Conservation (phyloP, 352 stramenopile genomes). For the Globisporangium emineosum region DNA sequence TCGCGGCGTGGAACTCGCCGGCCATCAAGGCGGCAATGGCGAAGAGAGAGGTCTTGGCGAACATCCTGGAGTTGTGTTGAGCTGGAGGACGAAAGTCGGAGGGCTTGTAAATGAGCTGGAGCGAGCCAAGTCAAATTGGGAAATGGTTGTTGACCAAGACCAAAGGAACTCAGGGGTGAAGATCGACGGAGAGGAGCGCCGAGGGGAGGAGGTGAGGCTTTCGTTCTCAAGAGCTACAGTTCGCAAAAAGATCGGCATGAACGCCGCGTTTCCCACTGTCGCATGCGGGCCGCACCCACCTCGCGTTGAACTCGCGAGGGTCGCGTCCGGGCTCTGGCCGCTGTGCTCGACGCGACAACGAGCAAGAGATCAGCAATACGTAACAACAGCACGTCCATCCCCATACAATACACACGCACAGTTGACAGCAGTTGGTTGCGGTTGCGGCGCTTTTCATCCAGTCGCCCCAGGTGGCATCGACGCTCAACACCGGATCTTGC, state of each 20-base stretch:
- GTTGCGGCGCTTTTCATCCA: background rate
- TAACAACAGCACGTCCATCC: background rate
- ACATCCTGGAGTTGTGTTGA: constrained; percentile 4
- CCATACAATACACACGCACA: background rate
- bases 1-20: constrained; percentile 15
- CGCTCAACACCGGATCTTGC: background rate
- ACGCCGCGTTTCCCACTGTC: background rate
- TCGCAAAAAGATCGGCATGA: constrained; percentile 6
- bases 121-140: constrained; percentile 14
- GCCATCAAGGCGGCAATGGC: constrained; percentile 14
- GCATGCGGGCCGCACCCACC: constrained; percentile 4
- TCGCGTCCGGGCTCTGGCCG: background rate
- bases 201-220: background rate
- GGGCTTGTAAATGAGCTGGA: constrained; percentile 10
- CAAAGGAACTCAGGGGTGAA: background rate
- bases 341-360: constrained; percentile 5
- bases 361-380: background rate
- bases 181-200: background rate
- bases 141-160: constrained; percentile 1
- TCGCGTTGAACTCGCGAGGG: background rate
- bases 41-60: constrained; percentile 18
- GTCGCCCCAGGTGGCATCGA: background rate
- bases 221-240: constrained; percentile 1
- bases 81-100: too few relatives aligned
- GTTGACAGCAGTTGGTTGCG: background rate